These are phyloP conservation scores for Blastomyces silverae DNA, from an alignment of 2,329 filamentous ascomycete species.

Conservation along the genomic window DNA sequence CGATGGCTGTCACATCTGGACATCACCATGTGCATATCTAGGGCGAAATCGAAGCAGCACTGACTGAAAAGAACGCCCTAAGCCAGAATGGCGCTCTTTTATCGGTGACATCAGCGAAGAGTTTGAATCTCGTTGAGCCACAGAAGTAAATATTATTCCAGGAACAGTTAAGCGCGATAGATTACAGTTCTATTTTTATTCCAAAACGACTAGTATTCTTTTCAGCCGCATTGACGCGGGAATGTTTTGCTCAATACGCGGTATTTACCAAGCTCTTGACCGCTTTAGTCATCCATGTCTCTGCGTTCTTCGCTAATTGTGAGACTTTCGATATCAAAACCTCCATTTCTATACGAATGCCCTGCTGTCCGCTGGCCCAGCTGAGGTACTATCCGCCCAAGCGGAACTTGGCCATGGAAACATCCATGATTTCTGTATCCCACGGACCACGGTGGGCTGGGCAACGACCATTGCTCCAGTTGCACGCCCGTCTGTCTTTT, in stretches of 20 bases:
- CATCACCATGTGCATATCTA: background rate
- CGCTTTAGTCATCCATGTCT: background rate
- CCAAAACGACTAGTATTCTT: background rate
- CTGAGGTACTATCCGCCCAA: background rate
- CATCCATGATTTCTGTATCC: background rate
- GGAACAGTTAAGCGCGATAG: background rate
- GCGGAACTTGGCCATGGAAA: background rate
- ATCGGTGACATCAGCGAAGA: background rate
- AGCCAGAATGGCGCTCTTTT: background rate
- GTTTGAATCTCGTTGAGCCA: background rate
- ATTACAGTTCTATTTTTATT: constrained; percentile 6
- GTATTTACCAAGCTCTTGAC: background rate
- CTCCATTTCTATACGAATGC: background rate
- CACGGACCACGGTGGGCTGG: background rate
- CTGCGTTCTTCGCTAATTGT: background rate
- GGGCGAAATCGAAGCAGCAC: background rate
- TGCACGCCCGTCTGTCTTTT: background rate
- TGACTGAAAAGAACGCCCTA: background rate
- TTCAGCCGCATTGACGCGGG: background rate
- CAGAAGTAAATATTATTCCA: background rate
- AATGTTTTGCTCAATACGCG: background rate
- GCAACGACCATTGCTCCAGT: background rate
- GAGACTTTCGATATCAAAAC: constrained; percentile 10
- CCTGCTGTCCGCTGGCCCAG: background rate
- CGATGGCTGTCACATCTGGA: no score